phyloP scores from a whole-genome alignment of 2,329 filamentous ascomycete genomes.

The Monosporascus sp. region DNA sequence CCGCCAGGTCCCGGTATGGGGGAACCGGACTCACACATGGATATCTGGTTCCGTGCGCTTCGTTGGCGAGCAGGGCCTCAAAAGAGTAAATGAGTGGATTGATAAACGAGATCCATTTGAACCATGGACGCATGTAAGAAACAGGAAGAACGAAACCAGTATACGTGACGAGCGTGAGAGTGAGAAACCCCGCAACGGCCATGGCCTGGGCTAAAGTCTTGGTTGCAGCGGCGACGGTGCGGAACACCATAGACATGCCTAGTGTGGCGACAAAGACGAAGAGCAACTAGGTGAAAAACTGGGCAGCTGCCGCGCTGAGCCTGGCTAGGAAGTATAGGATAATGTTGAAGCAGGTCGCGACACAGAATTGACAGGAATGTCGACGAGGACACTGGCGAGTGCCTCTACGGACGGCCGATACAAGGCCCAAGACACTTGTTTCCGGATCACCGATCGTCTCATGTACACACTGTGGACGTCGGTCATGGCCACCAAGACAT shows the following conservation, averaged over 20 bases:
- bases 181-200: constrained; percentile 51
- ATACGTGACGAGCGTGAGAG: constrained; percentile 59
- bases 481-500: too few relatives aligned
- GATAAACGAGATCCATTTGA: constrained; percentile 73
- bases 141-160: constrained; percentile 62
- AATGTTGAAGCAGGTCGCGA: constrained; percentile 72
- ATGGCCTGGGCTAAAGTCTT: constrained; percentile 61
- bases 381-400: constrained; percentile 74
- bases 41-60: too few relatives aligned
- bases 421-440: constrained; percentile 79
- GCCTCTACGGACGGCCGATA: constrained; percentile 86
- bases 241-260: constrained; percentile 79
- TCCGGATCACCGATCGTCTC: too few relatives aligned
- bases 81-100: constrained; percentile 75
- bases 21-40: too few relatives aligned
- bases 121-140: constrained; percentile 70
- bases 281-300: constrained; percentile 80
- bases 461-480: too few relatives aligned
- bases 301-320: constrained; percentile 61
- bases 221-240: constrained; percentile 67
- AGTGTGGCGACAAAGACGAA: constrained; percentile 67
- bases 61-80: constrained; percentile 74
- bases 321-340: constrained; percentile 83
- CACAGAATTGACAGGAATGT: constrained; percentile 74
- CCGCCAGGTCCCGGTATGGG: too few relatives aligned